These are phyloP conservation scores for Juncus effusus DNA, from an alignment of 176 grass and related monocot species.

Conservation along the genomic window DNA sequence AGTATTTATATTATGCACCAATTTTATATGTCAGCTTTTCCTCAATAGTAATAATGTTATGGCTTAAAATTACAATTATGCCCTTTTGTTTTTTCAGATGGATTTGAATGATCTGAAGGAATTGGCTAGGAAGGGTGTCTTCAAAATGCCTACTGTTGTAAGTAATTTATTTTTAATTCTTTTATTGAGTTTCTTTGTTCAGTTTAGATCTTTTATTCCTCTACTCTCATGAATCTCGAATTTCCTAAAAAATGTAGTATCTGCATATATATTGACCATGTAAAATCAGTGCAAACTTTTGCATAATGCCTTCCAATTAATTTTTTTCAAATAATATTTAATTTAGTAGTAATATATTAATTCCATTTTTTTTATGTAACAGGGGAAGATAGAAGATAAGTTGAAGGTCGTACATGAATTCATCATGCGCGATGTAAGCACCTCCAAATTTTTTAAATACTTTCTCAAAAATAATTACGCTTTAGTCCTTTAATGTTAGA, in stretches of 20 bases:
- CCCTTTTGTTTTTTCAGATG: conserved; percentile 45
- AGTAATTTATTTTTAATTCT: conserved; percentile 29
- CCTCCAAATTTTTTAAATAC: conserved; percentile 5
- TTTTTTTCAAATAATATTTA: neutral
- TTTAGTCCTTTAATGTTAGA: neutral
- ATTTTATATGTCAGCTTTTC: neutral
- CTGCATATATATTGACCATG: neutral
- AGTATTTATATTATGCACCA: too few relatives aligned
- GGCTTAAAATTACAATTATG: conserved; percentile 10
- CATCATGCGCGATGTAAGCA: conserved; percentile 79
- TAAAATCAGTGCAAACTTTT: neutral
- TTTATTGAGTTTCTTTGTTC: neutral
- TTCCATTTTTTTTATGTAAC: conserved; percentile 32
- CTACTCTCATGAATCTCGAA: too few relatives aligned
- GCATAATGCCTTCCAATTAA: neutral
- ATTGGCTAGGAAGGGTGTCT: conserved; percentile 49
- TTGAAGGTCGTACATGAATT: conserved; percentile 48
- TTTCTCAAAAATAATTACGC: conserved; percentile 10
- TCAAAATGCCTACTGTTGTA: conserved; percentile 74
- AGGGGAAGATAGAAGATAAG: conserved; percentile 73
- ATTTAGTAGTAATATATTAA: neutral
- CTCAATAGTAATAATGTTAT: conserved; percentile 5
- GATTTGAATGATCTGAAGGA: conserved; percentile 55
- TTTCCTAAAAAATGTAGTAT: neutral
- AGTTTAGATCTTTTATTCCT: too few relatives aligned